These are phyloP conservation scores for Boletus huronensis DNA, from an alignment of 768 basidiomycete genomes.

Conservation along the genomic window DNA sequence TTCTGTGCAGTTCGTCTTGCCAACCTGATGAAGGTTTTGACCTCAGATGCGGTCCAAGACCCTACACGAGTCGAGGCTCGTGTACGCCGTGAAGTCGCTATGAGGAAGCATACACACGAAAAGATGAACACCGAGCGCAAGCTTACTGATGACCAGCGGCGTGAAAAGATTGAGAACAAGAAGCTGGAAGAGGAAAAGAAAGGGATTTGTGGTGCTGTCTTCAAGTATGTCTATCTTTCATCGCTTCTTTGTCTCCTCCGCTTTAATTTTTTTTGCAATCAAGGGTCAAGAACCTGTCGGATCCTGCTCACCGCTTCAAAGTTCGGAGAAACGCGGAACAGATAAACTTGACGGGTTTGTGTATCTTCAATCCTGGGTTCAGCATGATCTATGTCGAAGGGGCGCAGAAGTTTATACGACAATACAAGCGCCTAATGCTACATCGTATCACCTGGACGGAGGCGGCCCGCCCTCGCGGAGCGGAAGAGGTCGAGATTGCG, in stretches of 20 bases:
- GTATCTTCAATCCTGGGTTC: constrained; percentile 88
- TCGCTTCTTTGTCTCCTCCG: background rate
- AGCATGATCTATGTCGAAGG: constrained; percentile 94
- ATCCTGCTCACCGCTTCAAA: constrained; percentile 93
- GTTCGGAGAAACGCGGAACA: constrained; percentile 96
- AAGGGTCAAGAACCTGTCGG: constrained; percentile 84
- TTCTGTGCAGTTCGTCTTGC: constrained; percentile 71
- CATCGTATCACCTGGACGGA: constrained; percentile 93
- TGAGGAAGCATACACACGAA: constrained; percentile 84
- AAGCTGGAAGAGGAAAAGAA: constrained; percentile 86
- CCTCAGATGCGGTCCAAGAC: constrained; percentile 94
- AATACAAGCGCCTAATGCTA: constrained; percentile 85
- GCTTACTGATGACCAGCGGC: constrained; percentile 83
- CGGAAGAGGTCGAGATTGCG: constrained; percentile 67
- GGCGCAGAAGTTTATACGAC: constrained; percentile 75
- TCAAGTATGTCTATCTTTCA: constrained; percentile 65
- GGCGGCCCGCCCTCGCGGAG: constrained; percentile 73
- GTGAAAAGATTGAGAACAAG: constrained; percentile 84
- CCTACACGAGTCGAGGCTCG: constrained; percentile 97
- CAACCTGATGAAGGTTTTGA: constrained; percentile 97
- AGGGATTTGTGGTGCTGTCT: constrained; percentile 78
- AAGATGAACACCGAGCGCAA: constrained; percentile 92
- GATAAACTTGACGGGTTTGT: constrained; percentile 79
- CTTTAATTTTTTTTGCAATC: background rate
- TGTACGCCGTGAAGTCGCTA: constrained; percentile 89